Conservation (phyloP, 768 basidiomycete species). For the Lentinula guzmanii region DNA sequence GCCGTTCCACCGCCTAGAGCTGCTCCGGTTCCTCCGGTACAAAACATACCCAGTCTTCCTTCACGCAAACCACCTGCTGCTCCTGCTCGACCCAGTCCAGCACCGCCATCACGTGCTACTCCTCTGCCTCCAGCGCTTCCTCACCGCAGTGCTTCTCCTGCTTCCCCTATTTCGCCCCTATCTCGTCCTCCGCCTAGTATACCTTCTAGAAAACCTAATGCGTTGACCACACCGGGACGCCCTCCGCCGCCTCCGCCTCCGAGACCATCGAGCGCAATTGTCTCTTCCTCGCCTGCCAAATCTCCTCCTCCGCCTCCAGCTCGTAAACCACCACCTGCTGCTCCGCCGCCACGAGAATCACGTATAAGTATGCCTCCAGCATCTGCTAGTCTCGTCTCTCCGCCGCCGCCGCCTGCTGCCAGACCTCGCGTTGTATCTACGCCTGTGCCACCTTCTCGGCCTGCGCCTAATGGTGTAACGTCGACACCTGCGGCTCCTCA, state of each 20-base stretch:
- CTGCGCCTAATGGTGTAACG: conserved; percentile 17
- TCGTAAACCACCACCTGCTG: conserved; percentile 15
- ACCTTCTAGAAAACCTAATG: conserved; percentile 27
- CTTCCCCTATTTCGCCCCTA: conserved; percentile 12
- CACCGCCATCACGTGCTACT: conserved; percentile 19
- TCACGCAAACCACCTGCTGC: conserved; percentile 20
- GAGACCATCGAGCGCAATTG: conserved; percentile 25
- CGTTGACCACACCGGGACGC: conserved; percentile 28
- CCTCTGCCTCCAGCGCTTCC: conserved; percentile 19
- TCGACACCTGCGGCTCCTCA: conserved; percentile 29
- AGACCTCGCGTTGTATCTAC: conserved; percentile 14
- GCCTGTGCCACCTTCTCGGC: conserved; percentile 5
- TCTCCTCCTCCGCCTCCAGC: conserved; percentile 36
- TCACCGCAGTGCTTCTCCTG: conserved; percentile 19
- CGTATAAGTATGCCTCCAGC: conserved; percentile 21
- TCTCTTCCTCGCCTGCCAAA: conserved; percentile 20
- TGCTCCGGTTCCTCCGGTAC: conserved; percentile 24
- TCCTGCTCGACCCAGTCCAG: conserved; percentile 11
- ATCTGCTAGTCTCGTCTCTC: conserved; percentile 17
- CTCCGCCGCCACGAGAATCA: conserved; percentile 21
- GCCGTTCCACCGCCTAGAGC: conserved; percentile 23
- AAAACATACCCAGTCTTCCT: background rate
- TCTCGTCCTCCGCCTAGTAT: conserved; percentile 23
- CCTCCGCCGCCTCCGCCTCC: conserved; percentile 40
- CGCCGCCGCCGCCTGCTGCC: conserved; percentile 21